Percentiles rank a stretch among this genome's conserved stretches.
Conservation (phyloP, 768 basidiomycete species). For the Amanita brunnescens region DNA sequence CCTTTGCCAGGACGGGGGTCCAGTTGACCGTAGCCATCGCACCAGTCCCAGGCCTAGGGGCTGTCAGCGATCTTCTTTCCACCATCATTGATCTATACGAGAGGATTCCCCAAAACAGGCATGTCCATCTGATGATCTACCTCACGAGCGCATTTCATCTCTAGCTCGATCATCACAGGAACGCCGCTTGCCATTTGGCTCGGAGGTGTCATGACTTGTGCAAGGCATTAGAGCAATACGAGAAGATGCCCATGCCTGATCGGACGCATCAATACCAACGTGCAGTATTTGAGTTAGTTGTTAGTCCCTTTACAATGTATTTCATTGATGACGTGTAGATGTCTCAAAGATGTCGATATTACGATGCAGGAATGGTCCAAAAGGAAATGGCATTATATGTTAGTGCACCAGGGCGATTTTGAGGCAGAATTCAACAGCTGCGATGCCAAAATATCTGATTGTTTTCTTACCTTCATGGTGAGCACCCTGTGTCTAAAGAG, state of each 20-base stretch:
- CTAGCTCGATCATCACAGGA: slow-evolving; percentile 19
- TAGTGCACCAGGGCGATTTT: slow-evolving; percentile 39
- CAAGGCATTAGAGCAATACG: slow-evolving; percentile 27
- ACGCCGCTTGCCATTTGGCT: slow-evolving; percentile 33
- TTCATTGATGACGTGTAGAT: slow-evolving; percentile 7
- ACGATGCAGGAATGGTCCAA: slow-evolving; percentile 37
- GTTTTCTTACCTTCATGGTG: slow-evolving; percentile 41
- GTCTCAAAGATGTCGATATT: slow-evolving; percentile 22
- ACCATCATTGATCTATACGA: slow-evolving; percentile 38
- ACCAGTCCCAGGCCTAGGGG: slow-evolving; percentile 39
- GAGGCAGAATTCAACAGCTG: slow-evolving; percentile 34
- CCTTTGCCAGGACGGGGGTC: slow-evolving; percentile 13
- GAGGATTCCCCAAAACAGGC: slow-evolving; percentile 42
- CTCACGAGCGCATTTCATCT: background rate
- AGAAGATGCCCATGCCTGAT: slow-evolving; percentile 22
- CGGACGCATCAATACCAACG: slow-evolving; percentile 24
- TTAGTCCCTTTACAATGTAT: background rate
- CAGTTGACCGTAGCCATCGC: slow-evolving; percentile 39
- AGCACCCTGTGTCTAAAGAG: background rate
- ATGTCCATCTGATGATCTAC: slow-evolving; percentile 4
- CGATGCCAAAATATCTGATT: slow-evolving; percentile 36
- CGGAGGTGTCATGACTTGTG: slow-evolving; percentile 38
- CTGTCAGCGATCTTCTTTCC: slow-evolving; percentile 32
- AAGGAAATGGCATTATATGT: slow-evolving; percentile 29
- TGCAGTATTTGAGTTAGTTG: slow-evolving; percentile 19